Evolutionary conservation across 2,329 filamentous ascomycete genomes (phyloP), one percentile per base, ranked within the genome.

Genomic region (Neopestalotiopsis sp.): DNA sequence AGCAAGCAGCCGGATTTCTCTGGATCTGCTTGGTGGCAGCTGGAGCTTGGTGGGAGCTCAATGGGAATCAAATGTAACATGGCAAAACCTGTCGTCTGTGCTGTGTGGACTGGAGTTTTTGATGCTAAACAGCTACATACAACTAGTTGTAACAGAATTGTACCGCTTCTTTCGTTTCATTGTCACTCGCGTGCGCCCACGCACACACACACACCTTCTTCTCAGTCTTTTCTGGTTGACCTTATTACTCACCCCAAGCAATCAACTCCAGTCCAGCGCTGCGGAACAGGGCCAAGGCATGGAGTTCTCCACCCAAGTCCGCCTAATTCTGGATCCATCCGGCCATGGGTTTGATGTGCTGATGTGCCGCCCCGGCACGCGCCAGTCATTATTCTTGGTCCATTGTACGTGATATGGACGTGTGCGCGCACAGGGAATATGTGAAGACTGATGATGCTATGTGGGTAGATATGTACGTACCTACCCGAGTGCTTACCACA

Each of bases 1-100:
- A 64, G 61, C 61, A 64, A 64, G 34, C 61, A 64, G 20, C 61
- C 32, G 45, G 45, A 17, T 17, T 53, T 20, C 17, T 45, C 13
- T 45, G 17, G 34, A 38, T 38, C 42, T 49, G n/a, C 45, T 53
- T 45, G 42, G 42, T 45, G 42, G 13, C 13, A 45, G 42, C n/a
- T 45, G 42, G n/a, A 28, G 24, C 24, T 38, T 38, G 6, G 34
- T 38, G 34, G 34, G 34, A 38, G 34, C 34, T 38, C 34, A 38
- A 38, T 38, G 34, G 34, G 34, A 28, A 38, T 38, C 34, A 7
- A 10, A 38, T 38, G 49, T 56, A n/a, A 56, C 24, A 13, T 53
- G 45, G 45, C 45, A 6, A 56, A n/a, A n/a, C 49, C 24, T 14
- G 14, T 24, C 24, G 14, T 24, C 49, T 56, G 49, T 62, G 59